Percentiles rank a stretch among this genome's conserved stretches.
Conservation (phyloP, 169 alveolate genomes). For the Babesia bigemina region DNA sequence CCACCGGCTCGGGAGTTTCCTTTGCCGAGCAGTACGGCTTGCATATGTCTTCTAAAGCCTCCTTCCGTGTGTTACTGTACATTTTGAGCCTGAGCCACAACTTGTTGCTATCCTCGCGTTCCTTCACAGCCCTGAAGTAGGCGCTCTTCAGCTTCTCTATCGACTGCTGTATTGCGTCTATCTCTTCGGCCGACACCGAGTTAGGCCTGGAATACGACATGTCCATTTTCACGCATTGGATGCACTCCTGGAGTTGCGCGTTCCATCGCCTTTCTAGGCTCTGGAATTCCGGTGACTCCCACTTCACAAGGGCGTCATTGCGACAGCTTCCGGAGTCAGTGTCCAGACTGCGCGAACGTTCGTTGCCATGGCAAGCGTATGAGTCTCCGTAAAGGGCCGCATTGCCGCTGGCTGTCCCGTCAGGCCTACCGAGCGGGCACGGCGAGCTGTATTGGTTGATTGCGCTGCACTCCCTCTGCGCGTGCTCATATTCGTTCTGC, state of each 20-base stretch:
- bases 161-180: slow-evolving; percentile 37
- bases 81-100: slow-evolving; percentile 62
- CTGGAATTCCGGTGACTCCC: slow-evolving; percentile 27
- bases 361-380: not conserved
- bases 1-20: not conserved
- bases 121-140: slow-evolving; percentile 52
- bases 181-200: slow-evolving; percentile 27
- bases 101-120: slow-evolving; percentile 55
- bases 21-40: slow-evolving; percentile 10
- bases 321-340: not conserved
- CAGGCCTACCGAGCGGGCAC: not conserved
- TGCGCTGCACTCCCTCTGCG: slow-evolving; percentile 37
- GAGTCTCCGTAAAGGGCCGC: not conserved
- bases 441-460: slow-evolving; percentile 4
- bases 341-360: not conserved
- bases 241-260: slow-evolving; percentile 6
- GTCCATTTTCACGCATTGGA: slow-evolving; percentile 12
- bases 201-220: not conserved
- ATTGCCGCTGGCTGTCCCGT: not conserved
- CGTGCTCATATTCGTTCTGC: slow-evolving; percentile 29
- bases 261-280: slow-evolving; percentile 15
- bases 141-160: slow-evolving; percentile 41
- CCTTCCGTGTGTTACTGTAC: slow-evolving; percentile 31
- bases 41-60: slow-evolving; percentile 11
- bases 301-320: not conserved